A percentile compares a stretch with the other conserved stretches of the same genome.
Conservation (phyloP, 176 grass and related monocot species). For the Pharus latifolius region DNA sequence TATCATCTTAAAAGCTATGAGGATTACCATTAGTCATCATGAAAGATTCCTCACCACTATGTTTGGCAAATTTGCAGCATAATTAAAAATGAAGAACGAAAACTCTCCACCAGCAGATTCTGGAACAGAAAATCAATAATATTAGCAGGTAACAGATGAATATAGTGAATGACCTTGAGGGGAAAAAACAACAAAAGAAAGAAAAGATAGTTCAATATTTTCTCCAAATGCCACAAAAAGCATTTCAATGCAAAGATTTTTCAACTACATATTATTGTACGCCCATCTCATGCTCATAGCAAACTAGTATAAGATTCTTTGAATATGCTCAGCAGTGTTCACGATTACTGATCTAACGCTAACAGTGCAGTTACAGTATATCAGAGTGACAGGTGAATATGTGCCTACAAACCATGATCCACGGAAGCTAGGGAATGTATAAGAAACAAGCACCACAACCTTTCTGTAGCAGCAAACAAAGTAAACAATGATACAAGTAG, state of each 20-base stretch:
- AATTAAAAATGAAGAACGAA: slow-evolving; percentile 61
- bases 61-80: slow-evolving; percentile 48
- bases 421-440: too few relatives aligned
- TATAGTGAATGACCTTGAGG: not conserved
- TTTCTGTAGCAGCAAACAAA: too few relatives aligned
- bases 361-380: too few relatives aligned
- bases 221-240: not conserved
- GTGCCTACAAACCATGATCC: too few relatives aligned
- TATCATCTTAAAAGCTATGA: slow-evolving; percentile 24
- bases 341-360: too few relatives aligned
- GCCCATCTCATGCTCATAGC: too few relatives aligned
- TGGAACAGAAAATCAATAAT: slow-evolving; percentile 30
- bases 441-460: too few relatives aligned
- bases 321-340: too few relatives aligned
- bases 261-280: not conserved
- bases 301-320: too few relatives aligned
- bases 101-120: slow-evolving; percentile 30
- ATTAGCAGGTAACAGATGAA: slow-evolving; percentile 29
- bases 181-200: not conserved
- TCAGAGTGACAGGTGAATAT: too few relatives aligned
- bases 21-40: slow-evolving; percentile 32
- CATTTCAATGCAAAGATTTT: not conserved
- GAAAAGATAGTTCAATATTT: not conserved
- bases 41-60: slow-evolving; percentile 50
- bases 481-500: too few relatives aligned